phyloP scores from a whole-genome alignment of 192 early-diverging fungal genomes.

The Coemansia sp. region DNA sequence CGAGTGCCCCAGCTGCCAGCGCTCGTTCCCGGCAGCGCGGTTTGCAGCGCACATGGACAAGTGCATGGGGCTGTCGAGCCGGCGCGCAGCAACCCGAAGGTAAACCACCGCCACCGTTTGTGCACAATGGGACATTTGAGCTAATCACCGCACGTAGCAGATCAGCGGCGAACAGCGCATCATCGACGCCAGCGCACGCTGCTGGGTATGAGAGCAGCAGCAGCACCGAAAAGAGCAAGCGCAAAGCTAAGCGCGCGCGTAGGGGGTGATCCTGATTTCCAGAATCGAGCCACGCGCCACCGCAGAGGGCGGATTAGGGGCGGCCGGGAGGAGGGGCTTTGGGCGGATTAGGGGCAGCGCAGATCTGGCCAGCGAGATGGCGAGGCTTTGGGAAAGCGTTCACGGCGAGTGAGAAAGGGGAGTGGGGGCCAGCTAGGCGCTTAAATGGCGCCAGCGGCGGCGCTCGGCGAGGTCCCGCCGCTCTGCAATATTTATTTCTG shows the following conservation, averaged over 20 bases:
- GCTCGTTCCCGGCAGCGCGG: conserved; percentile 73
- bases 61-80: conserved; percentile 74
- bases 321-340: not conserved
- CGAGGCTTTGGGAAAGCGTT: conserved; percentile 2
- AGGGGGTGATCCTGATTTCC: not conserved
- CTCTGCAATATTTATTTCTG: conserved; percentile 2
- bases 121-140: too few species aligned
- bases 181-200: conserved; percentile 40
- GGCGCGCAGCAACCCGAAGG: conserved; percentile 52
- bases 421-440: not conserved
- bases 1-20: conserved; percentile 80
- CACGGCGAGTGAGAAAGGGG: not conserved
- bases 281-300: conserved; percentile 5
- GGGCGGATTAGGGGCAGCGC: conserved; percentile 11
- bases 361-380: conserved; percentile 1
- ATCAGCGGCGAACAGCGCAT: conserved; percentile 30
- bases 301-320: conserved; percentile 7
- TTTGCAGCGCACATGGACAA: conserved; percentile 93
- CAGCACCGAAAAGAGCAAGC: conserved; percentile 36
- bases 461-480: not conserved
- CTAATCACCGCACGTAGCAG: conserved; percentile 10
- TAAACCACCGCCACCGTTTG: conserved; percentile 8
- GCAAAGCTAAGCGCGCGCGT: conserved; percentile 15
- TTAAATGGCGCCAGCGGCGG: conserved; percentile 10
- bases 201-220: conserved; percentile 48